Conservation (phyloP, 768 basidiomycete genomes). For the Trametes villosa region DNA sequence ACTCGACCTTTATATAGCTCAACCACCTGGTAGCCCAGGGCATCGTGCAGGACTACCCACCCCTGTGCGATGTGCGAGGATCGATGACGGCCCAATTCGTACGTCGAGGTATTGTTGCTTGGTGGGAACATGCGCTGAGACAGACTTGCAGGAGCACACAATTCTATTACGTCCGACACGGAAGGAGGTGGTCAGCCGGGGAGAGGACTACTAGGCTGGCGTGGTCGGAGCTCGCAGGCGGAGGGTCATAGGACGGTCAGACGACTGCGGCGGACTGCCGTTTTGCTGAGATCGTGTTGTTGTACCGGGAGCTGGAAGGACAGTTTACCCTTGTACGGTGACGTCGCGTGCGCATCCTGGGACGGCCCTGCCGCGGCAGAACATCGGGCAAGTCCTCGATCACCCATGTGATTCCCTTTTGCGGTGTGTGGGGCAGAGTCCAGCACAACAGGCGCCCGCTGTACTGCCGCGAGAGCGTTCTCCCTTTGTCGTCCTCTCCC, state of each 20-base stretch:
- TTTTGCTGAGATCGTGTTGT: neutral
- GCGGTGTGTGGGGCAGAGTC: neutral
- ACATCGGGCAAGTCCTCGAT: slow-evolving; percentile 10
- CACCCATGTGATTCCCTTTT: slow-evolving; percentile 19
- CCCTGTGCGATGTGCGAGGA: slow-evolving; percentile 81
- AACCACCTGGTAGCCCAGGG: slow-evolving; percentile 89
- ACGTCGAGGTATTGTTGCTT: slow-evolving; percentile 33
- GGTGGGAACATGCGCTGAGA: neutral
- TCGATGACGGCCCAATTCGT: slow-evolving; percentile 96
- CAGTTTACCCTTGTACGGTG: slow-evolving; percentile 10
- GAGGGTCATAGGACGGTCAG: slow-evolving; percentile 19
- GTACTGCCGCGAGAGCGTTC: slow-evolving; percentile 9
- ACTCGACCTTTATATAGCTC: slow-evolving; percentile 50
- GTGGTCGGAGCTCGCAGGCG: neutral
- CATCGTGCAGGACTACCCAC: slow-evolving; percentile 92
- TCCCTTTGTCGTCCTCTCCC: slow-evolving; percentile 21
- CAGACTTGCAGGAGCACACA: slow-evolving; percentile 70
- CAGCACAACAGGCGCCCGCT: neutral
- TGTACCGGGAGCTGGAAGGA: slow-evolving; percentile 12
- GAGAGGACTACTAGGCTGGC: slow-evolving; percentile 69
- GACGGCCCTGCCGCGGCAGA: neutral
- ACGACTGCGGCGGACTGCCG: slow-evolving; percentile 9
- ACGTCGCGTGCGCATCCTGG: slow-evolving; percentile 11
- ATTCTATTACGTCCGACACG: slow-evolving; percentile 83
- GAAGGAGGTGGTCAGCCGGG: slow-evolving; percentile 84